phyloP scores from a whole-genome alignment of 2,329 filamentous ascomycete genomes.

The Aaosphaeria pasadenensis region DNA sequence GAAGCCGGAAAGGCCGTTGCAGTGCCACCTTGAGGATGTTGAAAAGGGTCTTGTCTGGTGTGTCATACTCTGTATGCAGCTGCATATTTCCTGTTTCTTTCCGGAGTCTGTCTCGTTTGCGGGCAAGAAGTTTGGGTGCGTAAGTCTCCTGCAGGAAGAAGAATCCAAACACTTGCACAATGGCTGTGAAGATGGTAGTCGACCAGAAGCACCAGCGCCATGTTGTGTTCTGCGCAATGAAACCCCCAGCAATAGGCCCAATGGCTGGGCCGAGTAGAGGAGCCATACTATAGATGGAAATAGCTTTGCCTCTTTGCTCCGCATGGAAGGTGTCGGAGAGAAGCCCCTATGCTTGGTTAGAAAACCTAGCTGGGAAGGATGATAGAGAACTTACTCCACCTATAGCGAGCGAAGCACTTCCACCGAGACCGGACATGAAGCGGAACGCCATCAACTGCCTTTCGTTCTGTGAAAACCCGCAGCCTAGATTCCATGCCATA shows the following conservation, averaged over 20 bases:
- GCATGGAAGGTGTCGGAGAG: slow-evolving; percentile 57
- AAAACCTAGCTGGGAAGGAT: slow-evolving; percentile 2
- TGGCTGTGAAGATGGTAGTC: slow-evolving; percentile 60
- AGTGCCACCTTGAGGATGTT: slow-evolving; percentile 39
- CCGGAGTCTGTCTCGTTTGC: slow-evolving; percentile 57
- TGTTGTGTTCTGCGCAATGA: slow-evolving; percentile 59
- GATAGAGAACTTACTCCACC: slow-evolving; percentile 25
- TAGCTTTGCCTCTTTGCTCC: slow-evolving; percentile 61
- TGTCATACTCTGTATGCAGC: slow-evolving; percentile 53
- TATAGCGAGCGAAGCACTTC: slow-evolving; percentile 37
- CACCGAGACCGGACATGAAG: slow-evolving; percentile 36
- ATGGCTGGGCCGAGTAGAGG: slow-evolving; percentile 65
- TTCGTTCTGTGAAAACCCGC: slow-evolving; percentile 36
- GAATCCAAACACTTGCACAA: slow-evolving; percentile 61
- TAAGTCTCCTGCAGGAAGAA: slow-evolving; percentile 66
- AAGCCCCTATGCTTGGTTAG: slow-evolving; percentile 14
- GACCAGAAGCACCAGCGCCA: slow-evolving; percentile 76
- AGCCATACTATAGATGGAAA: slow-evolving; percentile 61
- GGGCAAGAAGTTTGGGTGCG: slow-evolving; percentile 58
- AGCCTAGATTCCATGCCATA: slow-evolving; percentile 38
- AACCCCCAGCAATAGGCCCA: slow-evolving; percentile 64
- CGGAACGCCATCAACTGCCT: slow-evolving; percentile 36
- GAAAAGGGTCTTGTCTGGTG: slow-evolving; percentile 31
- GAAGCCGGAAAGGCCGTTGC: slow-evolving; percentile 55
- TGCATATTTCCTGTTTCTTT: slow-evolving; percentile 59